Conservation (phyloP, 2,329 filamentous ascomycete species). For the Cercospora sojina region DNA sequence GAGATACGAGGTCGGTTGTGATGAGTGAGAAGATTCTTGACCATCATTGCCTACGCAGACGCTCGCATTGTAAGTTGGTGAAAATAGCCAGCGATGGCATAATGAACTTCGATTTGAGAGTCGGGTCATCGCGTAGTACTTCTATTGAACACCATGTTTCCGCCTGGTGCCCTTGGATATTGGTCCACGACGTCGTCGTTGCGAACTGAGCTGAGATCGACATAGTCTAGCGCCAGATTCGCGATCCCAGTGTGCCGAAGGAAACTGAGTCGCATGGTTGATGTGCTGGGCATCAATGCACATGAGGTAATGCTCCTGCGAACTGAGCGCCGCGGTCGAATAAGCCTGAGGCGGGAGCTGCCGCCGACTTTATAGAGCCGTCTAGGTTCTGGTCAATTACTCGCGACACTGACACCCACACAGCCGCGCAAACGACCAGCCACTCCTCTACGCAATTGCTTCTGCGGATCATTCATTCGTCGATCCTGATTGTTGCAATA, state of each 20-base stretch:
- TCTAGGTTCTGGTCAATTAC: slow-evolving; percentile 3
- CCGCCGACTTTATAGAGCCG: too few species aligned
- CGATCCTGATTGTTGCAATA: neutral
- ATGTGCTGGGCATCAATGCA: slow-evolving; percentile 9
- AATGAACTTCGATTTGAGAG: neutral
- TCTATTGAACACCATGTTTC: neutral
- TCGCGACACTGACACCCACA: neutral
- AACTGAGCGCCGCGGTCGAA: neutral
- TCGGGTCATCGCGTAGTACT: neutral
- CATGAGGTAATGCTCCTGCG: neutral
- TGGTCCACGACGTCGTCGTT: neutral
- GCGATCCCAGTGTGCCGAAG: neutral
- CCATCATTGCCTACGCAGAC: neutral
- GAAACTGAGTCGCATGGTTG: neutral
- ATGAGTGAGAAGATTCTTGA: neutral
- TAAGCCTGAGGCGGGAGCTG: too few species aligned
- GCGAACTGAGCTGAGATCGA: neutral
- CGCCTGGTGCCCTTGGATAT: neutral
- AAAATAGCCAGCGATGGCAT: neutral
- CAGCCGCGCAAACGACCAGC: neutral
- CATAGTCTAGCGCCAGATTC: neutral
- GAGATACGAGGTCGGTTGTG: neutral
- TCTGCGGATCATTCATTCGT: slow-evolving; percentile 3
- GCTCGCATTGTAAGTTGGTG: neutral
- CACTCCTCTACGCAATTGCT: slow-evolving; percentile 3